phyloP scores from a whole-genome alignment of 2,329 filamentous ascomycete genomes.

The Laburnicola sp. region DNA sequence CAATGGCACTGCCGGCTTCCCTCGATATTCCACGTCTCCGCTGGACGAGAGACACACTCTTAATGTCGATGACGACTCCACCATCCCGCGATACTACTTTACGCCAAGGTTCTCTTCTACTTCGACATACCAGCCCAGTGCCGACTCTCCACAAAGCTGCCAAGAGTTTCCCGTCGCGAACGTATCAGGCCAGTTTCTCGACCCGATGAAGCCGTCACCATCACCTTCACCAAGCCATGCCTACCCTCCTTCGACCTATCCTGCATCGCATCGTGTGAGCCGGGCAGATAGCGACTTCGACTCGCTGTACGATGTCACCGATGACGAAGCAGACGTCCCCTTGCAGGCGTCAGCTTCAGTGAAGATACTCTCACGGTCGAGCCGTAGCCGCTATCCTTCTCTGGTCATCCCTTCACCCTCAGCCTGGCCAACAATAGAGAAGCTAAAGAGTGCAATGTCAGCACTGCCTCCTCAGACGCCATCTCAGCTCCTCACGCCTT shows the following conservation, averaged over 20 bases:
- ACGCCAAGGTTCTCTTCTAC: conserved; percentile 41
- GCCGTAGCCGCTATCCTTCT: conserved; percentile 58
- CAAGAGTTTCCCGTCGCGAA: conserved; percentile 73
- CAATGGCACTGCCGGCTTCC: conserved; percentile 30
- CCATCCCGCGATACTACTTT: conserved; percentile 43
- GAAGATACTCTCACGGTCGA: conserved; percentile 46
- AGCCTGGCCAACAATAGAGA: conserved; percentile 61
- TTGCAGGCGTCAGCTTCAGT: conserved; percentile 57
- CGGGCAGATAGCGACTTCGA: conserved; percentile 76
- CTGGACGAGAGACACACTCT: conserved; percentile 61
- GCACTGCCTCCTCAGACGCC: conserved; percentile 48
- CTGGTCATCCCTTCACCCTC: conserved; percentile 62
- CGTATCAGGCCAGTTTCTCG: conserved; percentile 59
- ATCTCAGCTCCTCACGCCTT: conserved; percentile 69
- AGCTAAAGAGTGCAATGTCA: conserved; percentile 59
- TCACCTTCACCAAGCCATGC: conserved; percentile 57
- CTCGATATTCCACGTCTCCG: conserved; percentile 48
- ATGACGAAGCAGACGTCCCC: conserved; percentile 66
- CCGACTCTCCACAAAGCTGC: conserved; percentile 50
- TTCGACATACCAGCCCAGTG: conserved; percentile 37
- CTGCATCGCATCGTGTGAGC: conserved; percentile 66
- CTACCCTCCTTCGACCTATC: conserved; percentile 48
- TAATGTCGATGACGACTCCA: conserved; percentile 59
- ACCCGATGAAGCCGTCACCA: conserved; percentile 53
- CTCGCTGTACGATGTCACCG: conserved; percentile 84